Percentiles rank a stretch among this genome's conserved stretches.
These are phyloP conservation scores for Fusarium euwallaceae DNA, from an alignment of 2,329 filamentous ascomycete genomes.

Conservation along the genomic window DNA sequence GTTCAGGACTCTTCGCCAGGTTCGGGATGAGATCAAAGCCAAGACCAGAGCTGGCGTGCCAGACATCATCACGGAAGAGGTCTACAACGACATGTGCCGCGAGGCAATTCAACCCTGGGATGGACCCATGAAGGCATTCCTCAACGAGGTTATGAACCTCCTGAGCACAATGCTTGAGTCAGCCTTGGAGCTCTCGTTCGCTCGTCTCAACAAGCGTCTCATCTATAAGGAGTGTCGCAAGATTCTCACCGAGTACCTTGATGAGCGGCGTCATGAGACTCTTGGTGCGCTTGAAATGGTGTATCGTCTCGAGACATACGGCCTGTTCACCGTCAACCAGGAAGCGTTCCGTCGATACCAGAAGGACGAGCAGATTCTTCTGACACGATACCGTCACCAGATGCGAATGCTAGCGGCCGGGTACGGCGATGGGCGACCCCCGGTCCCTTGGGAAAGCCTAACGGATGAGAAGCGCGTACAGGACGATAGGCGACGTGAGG, in stretches of 20 bases:
- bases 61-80: constrained; percentile 69
- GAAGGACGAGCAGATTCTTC: constrained; percentile 59
- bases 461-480: constrained; percentile 61
- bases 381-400: constrained; percentile 63
- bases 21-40: constrained; percentile 66
- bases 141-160: constrained; percentile 61
- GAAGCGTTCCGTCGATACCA: constrained; percentile 62
- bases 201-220: constrained; percentile 59
- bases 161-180: constrained; percentile 61
- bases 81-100: constrained; percentile 70
- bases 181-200: constrained; percentile 63
- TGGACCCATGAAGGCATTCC: constrained; percentile 62
- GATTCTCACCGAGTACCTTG: constrained; percentile 61
- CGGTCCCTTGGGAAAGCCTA: constrained; percentile 59
- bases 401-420: constrained; percentile 60
- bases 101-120: constrained; percentile 72
- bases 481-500: constrained; percentile 58
- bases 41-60: constrained; percentile 71
- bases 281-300: constrained; percentile 56
- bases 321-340: constrained; percentile 70
- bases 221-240: constrained; percentile 63
- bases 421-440: constrained; percentile 46
- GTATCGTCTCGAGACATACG: constrained; percentile 66
- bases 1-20: constrained; percentile 62
- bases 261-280: constrained; percentile 54